Evolutionary conservation across 2,329 filamentous ascomycete species (phyloP), one percentile per base, ranked within the genome.

Genomic region (Myriangium duriaei): DNA sequence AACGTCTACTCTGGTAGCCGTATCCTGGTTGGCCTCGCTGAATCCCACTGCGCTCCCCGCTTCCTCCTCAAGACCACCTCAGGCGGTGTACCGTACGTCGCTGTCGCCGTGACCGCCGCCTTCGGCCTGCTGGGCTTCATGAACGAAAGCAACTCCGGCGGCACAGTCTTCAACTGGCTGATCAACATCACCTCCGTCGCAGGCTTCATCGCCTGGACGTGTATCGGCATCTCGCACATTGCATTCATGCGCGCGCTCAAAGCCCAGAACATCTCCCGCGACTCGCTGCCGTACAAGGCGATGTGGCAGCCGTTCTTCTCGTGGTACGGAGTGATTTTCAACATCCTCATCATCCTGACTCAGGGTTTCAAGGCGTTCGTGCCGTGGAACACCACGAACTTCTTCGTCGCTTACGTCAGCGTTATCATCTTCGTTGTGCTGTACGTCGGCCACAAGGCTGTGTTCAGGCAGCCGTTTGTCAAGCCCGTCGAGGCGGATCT

Each of bases 351-450:
- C 44, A 59, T 58, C 26, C 36, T 63, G 6, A 62, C 58, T 73
- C 79, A 0, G 67, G 65, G 3, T 11, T 63, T 62, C 43, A 61
- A 57, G 3, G 55, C 57, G 0, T 63, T 62, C 30, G 56, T 62
- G 3, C 67, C 69, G 4, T 88, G 80, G 83, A 68, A 74, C 43
- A 54, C 81, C 0, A 68, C 76, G 5, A 74, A 71, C 5, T 91
- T 91, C 54, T 58, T 91, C 15, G 84, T 86, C 55, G 63, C 59
- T 3, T 87, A 87, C 56, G 73, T 77, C 36, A 84, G 83, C 67
- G 71, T 87, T 34, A 71, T 71, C 4, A 59, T 85, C 2, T 84
- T 82, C 51, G 81, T 79, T 0, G 47, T 76, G 0, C 59, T 88
- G 2, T 87, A 74, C 53, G 32, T 78, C 3, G 73, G 71, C 5